Base-by-base conservation (phyloP, 441 rosid species). In the Adansonia gregorii region DNA sequence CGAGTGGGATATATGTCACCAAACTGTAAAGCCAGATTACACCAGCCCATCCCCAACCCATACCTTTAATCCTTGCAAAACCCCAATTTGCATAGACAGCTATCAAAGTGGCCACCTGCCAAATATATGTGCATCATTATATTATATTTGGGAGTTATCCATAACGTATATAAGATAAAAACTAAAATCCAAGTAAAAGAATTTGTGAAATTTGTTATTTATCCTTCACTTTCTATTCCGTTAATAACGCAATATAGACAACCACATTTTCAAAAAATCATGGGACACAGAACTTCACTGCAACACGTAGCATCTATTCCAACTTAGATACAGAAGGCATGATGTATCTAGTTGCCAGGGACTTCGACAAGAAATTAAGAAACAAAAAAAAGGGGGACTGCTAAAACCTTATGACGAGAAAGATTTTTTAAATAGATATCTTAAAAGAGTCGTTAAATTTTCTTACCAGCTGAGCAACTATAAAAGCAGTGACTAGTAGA, bases 1-100 rank as follows among this genome's bases (percentile, higher is more conserved):
- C 98, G 8, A 93, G 97, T 31, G 98, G 98, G 68, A 92, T 11
- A 52, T 89, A 94, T 0, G 94, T 90, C 20, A 87, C 83, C 66
- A 90, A 6, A 74, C 96, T 93, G 73, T 85, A 92, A 1, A 90
- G 83, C 98, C 95, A 95, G 76, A 93, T 89, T 8, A 92, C 95
- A 43, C 98, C 94, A 41, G 97, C 98, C 98, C 98, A 93, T 61
- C 94, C 94, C 98, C 98, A 95, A 55, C 98, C 97, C 4, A 78
- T 77, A 1, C 98, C 97, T 80, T 91, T 24, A 46, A 93, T 88
- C n/a, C 80, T 77, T 0, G 98, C 98, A 79, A 94, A 93, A 14
- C 83, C 86, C 98, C 95, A 92, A 43, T 90, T 79, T 8, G 97
- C 94, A 80, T 93, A 93, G 46, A 94, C 97, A 4, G 98, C 93